Conservation (phyloP, 2,329 filamentous ascomycete genomes). For the Macrophomina pseudophaseolina region DNA sequence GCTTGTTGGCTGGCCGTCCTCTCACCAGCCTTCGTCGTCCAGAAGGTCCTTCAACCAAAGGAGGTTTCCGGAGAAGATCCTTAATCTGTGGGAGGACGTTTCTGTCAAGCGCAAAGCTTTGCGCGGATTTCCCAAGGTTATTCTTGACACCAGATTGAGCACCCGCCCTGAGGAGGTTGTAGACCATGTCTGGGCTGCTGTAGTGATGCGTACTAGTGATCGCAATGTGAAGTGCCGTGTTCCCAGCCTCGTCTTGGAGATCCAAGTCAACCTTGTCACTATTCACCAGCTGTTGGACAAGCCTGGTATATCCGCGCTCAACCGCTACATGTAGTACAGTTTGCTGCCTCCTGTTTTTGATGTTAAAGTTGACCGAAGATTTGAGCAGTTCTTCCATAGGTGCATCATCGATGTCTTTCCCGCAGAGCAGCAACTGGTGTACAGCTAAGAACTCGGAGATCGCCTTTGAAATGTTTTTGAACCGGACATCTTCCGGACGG, state of each 20-base stretch:
- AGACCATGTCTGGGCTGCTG: not conserved
- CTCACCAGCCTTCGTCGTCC: not conserved
- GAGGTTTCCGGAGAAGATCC: not conserved
- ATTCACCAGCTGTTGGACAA: not conserved
- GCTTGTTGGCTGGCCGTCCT: not conserved
- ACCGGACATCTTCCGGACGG: not conserved
- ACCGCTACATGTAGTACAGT: not conserved
- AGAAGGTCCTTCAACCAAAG: conserved; percentile 1
- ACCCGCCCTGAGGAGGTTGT: not conserved
- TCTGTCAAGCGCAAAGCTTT: not conserved
- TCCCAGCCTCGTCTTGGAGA: not conserved
- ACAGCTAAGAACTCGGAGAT: not conserved
- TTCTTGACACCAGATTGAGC: not conserved
- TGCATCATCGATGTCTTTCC: not conserved
- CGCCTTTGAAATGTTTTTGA: not conserved
- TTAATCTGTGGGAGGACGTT: not conserved
- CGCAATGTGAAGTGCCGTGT: conserved; percentile 3
- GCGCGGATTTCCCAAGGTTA: not conserved
- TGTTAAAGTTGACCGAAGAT: not conserved
- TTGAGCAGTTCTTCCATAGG: not conserved
- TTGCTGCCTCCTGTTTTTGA: not conserved
- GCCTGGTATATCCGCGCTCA: not conserved
- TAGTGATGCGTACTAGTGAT: not conserved
- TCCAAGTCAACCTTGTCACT: conserved; percentile 14
- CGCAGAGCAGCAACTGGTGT: not conserved